Evolutionary conservation across 164 flowering plant genomes (phyloP).

Genomic region (Amborella trichopoda): DNA sequence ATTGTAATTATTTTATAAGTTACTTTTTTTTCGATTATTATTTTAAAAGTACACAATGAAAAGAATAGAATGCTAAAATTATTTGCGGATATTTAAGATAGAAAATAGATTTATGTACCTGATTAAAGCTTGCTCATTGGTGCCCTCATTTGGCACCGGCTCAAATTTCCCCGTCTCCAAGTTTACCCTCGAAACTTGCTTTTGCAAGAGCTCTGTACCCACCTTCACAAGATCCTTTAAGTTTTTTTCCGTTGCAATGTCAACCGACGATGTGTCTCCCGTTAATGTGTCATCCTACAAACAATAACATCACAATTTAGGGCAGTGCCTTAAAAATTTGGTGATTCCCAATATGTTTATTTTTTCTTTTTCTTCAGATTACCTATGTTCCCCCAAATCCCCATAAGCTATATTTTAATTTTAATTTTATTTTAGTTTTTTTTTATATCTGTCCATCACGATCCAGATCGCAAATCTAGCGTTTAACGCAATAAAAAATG

Average conservation of each 20-base stretch:
- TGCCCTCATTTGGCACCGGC: not conserved
- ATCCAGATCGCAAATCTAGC: too few species aligned
- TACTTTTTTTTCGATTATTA: not conserved
- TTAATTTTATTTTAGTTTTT: too few species aligned
- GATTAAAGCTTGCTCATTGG: not conserved
- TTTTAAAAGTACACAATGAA: not conserved
- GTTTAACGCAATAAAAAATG: too few species aligned
- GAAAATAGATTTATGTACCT: not conserved
- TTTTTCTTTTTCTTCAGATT: too few species aligned
- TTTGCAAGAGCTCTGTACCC: not conserved
- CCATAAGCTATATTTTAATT: too few species aligned
- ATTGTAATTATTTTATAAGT: not conserved
- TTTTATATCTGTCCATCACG: too few species aligned
- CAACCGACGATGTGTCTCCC: not conserved
- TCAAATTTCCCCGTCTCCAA: not conserved
- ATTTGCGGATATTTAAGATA: not conserved
- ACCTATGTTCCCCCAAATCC: too few species aligned
- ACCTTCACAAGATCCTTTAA: not conserved
- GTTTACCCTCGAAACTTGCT: not conserved
- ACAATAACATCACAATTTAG: too few species aligned
- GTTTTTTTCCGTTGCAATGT: not conserved
- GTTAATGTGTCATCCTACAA: not conserved
- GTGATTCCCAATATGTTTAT: too few species aligned
- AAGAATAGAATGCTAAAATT: too few species aligned
- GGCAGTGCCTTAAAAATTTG: too few species aligned